Base-by-base conservation (phyloP, 1,284 basidiomycete species). In the Porodaedalea pini region DNA sequence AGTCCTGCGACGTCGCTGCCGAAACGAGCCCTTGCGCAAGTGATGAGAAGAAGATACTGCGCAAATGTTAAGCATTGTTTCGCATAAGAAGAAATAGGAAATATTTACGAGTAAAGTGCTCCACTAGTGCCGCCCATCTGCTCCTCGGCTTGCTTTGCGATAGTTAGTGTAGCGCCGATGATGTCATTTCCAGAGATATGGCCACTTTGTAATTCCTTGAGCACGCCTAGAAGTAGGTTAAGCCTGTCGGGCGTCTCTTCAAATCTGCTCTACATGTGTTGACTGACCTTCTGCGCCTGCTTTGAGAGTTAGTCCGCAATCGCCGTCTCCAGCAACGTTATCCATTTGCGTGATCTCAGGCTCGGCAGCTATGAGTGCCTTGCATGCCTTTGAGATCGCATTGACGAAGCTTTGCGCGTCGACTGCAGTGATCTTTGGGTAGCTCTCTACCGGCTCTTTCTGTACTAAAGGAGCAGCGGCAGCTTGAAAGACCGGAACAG, bases 91-190 rank as follows among this genome's bases (percentile, higher is more conserved):
- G 50, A 27, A 25, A 23, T n/a, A 23, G 32, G 45, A 23, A 25
- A 65, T 5, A 75, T 85, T 62, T 63, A 91, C 88, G 92, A 92
- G 70, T 95, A 97, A 27, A 97, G 73, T 1, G 93, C 94, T 4
- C 94, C 94, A 60, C 86, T 90, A 4, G 94, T 97, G 17, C 94
- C 94, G 31, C 92, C 94, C 94, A 97, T 97, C 52, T 81, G 78
- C 64, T 90, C 85, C 71, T 94, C 92, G 2, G 86, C 86, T 23
- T 88, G 82, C 61, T 84, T 79, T 1, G 92, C 83, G 57, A 95
- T 83, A 3, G 77, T 74, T 37, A 91, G 81, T 56, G 92, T 74
- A 47, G 80, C 77, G 43, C 76, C 75, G 36, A 88, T 78, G 41
- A 92, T 76, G 65, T 93, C 83, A 19, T 75, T 67, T 10, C 84